Base-by-base conservation (phyloP, 257 asterid species). In the Ilex asprella region DNA sequence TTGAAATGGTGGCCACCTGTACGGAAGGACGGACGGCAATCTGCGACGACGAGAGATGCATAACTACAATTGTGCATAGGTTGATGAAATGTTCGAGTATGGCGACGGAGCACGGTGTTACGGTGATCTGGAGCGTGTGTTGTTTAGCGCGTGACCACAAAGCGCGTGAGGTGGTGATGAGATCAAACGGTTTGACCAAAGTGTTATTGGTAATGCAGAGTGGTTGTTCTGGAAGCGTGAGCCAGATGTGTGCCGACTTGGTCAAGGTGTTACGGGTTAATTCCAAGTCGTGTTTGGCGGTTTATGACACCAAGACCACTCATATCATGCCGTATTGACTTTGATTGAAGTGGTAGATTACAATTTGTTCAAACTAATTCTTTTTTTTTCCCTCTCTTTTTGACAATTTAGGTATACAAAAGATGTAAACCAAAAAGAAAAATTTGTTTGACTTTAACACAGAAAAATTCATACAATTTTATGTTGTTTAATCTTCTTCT, bases 161-260 rank as follows among this genome's bases (percentile, higher is more conserved):
- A 59, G 88, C 92, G 7, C 88, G 78, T 65, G 96, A 77, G 55
- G 77, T 50, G 7, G 91, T 83, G 51, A 73, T 59, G 39, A 55
- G 41, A 43, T 93, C 61, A 50, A 85, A 87, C 27, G 97, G 97
- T 10, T 63, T 80, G 83, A 90, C 89, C 9, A 87, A 85, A 80
- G 90, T 90, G 49, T 76, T 90, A 65, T 55, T 90, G 52, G 97
- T 90, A 63, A 90, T 90, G 97, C 97, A 87, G 81, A 90, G 97
- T 64, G 78, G 68, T 14, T 90, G 95, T 53, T 61, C 89, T 0
- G 65, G 78, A 3, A 70, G 62, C 56, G 80, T 82, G 30, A 73
- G 70, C 76, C 77, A 80, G 61, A 85, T 87, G 95, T 90, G 97
- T 68, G 72, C 79, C 1, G 95, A 90, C n/a, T 68, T 90, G 80